A percentile compares a stretch with the other conserved stretches of the same genome.
phyloP scores from a whole-genome alignment of 2,329 filamentous ascomycete species.

The Knoxdaviesia capensis region DNA sequence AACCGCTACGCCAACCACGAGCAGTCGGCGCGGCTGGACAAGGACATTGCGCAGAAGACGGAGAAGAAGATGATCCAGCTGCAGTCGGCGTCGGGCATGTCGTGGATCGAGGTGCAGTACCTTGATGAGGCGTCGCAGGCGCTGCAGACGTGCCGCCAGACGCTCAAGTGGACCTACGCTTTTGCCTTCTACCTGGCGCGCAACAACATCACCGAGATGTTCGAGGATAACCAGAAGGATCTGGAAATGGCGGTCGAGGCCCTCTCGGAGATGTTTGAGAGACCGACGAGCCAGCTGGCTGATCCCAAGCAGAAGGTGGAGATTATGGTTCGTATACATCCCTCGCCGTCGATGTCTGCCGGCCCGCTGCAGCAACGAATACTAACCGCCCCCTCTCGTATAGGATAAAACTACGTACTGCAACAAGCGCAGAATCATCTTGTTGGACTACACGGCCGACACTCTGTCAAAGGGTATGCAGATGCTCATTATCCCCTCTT shows the following conservation, averaged over 20 bases:
- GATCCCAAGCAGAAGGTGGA: constrained; percentile 86
- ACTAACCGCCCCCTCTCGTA: not conserved
- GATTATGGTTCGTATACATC: constrained; percentile 42
- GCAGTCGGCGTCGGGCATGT: constrained; percentile 85
- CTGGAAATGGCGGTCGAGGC: constrained; percentile 93
- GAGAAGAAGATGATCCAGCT: constrained; percentile 98
- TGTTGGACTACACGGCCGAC: constrained; percentile 82
- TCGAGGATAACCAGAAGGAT: constrained; percentile 97
- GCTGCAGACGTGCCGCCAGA: constrained; percentile 91
- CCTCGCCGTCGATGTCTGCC: not conserved
- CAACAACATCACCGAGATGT: constrained; percentile 92
- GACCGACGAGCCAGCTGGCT: constrained; percentile 70
- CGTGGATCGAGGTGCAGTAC: constrained; percentile 98
- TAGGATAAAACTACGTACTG: constrained; percentile 89
- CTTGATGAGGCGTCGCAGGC: constrained; percentile 83
- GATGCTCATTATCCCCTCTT: not conserved
- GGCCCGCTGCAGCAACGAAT: not conserved
- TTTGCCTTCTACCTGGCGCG: constrained; percentile 95
- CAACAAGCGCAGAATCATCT: constrained; percentile 73
- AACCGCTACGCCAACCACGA: constrained; percentile 98
- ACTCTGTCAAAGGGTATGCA: constrained; percentile 63
- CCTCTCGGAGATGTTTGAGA: constrained; percentile 98
- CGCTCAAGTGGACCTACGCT: constrained; percentile 96
- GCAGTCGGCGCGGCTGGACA: constrained; percentile 89
- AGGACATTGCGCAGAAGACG: constrained; percentile 87